Evolutionary conservation across 2,329 filamentous ascomycete species (phyloP).

Genomic region (Hypoxylon sp.): DNA sequence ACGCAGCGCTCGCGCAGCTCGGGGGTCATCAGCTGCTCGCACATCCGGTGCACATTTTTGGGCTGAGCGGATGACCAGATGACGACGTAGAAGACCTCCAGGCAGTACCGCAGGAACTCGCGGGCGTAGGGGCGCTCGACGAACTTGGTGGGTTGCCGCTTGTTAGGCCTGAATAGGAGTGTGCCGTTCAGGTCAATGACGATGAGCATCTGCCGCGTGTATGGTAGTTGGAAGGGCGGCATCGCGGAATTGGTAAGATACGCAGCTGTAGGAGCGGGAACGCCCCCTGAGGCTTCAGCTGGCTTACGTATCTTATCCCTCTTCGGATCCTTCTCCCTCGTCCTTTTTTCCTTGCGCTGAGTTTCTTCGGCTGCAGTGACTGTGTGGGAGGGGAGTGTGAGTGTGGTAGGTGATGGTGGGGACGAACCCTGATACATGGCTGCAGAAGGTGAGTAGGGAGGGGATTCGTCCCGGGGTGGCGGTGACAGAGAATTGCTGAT

Average conservation of each 20-base stretch:
- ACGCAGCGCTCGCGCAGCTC: slow-evolving; percentile 65
- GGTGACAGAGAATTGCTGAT: too few relatives aligned
- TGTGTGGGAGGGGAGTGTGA: too few relatives aligned
- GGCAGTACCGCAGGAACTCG: slow-evolving; percentile 76
- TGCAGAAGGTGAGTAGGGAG: slow-evolving; percentile 2
- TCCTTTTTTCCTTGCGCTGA: too few relatives aligned
- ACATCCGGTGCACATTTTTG: slow-evolving; percentile 75
- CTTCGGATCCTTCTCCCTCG: neutral
- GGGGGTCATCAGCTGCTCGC: slow-evolving; percentile 67
- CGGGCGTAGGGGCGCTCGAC: slow-evolving; percentile 72
- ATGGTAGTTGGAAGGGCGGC: slow-evolving; percentile 51
- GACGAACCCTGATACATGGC: too few relatives aligned
- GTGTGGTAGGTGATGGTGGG: slow-evolving; percentile 2
- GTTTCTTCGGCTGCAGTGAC: too few relatives aligned
- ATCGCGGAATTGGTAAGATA: slow-evolving; percentile 68
- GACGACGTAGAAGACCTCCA: slow-evolving; percentile 79
- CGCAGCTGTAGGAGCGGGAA: slow-evolving; percentile 65
- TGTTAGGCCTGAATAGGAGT: slow-evolving; percentile 74
- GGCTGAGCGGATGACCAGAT: slow-evolving; percentile 90
- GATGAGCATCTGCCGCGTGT: slow-evolving; percentile 74
- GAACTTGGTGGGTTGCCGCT: slow-evolving; percentile 61
- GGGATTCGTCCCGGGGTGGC: too few relatives aligned
- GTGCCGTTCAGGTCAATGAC: slow-evolving; percentile 96
- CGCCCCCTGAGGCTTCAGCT: slow-evolving; percentile 57
- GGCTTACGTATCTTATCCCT: slow-evolving; percentile 32